Percentiles rank a stretch among this genome's conserved stretches.
phyloP scores from a whole-genome alignment of 805 yeast genomes.

The Myxozyma geophila region DNA sequence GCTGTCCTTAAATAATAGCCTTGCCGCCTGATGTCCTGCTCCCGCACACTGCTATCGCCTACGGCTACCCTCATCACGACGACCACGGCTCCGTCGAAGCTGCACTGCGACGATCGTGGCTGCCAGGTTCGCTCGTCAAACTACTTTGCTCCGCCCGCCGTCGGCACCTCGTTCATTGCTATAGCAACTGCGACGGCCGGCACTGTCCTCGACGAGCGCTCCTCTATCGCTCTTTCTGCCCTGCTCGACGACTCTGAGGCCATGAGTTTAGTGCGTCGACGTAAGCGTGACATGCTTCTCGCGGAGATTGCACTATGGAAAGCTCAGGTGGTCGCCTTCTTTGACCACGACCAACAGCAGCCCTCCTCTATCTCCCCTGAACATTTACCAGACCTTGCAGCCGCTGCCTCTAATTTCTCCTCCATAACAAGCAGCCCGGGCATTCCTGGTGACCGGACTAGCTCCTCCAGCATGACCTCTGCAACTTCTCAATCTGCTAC shows the following conservation, averaged over 20 bases:
- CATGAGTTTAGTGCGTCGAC: conserved; percentile 4
- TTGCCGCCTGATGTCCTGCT: conserved; percentile 13
- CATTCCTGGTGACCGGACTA: not conserved
- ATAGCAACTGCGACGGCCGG: conserved; percentile 9
- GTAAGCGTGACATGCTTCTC: conserved; percentile 26
- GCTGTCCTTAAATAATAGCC: not conserved
- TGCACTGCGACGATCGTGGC: conserved; percentile 21
- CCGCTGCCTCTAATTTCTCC: not conserved
- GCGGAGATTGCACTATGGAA: conserved; percentile 23
- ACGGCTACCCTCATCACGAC: conserved; percentile 21
- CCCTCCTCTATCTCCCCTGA: not conserved
- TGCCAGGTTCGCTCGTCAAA: conserved; percentile 16
- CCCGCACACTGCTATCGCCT: conserved; percentile 19
- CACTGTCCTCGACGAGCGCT: conserved; percentile 1
- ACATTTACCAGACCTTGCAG: not conserved
- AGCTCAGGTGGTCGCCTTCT: conserved; percentile 11
- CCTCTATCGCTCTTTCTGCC: conserved; percentile 10
- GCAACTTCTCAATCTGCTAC: not conserved
- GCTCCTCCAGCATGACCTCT: conserved; percentile 4
- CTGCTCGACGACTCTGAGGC: conserved; percentile 10
- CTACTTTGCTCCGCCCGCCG: conserved; percentile 16
- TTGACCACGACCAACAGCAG: conserved; percentile 3
- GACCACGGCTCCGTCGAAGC: conserved; percentile 21
- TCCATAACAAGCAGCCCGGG: not conserved
- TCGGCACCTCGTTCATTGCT: conserved; percentile 16